phyloP scores from a whole-genome alignment of 805 yeast species.

The Myxozyma sirexii region DNA sequence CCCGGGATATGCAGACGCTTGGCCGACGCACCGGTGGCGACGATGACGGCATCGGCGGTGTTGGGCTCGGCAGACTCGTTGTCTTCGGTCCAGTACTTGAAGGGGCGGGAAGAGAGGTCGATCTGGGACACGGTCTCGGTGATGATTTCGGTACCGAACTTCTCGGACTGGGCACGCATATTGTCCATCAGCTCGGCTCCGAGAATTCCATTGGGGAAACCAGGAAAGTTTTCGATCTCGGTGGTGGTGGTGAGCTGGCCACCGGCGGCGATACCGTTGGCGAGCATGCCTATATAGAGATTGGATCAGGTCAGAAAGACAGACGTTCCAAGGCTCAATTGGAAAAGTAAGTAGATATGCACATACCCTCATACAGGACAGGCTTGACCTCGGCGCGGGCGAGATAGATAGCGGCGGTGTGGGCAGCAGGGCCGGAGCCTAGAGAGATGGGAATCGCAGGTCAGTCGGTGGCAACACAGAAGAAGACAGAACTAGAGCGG shows the following conservation, averaged over 20 bases:
- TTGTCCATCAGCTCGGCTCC: constrained; percentile 90
- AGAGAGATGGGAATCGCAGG: background rate
- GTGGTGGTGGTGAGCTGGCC: constrained; percentile 99
- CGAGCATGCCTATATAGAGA: constrained; percentile 50
- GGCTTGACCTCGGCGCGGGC: constrained; percentile 97
- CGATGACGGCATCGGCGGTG: constrained; percentile 87
- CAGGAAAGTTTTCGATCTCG: constrained; percentile 98
- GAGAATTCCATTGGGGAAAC: constrained; percentile 90
- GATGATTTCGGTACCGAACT: constrained; percentile 90
- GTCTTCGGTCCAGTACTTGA: constrained; percentile 96
- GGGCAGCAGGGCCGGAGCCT: constrained; percentile 99
- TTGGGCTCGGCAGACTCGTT: constrained; percentile 88
- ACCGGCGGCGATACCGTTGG: constrained; percentile 98
- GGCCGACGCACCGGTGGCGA: constrained; percentile 99
- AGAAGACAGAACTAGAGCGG: too few relatives aligned
- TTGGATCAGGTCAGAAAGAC: background rate
- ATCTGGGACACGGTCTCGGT: constrained; percentile 95
- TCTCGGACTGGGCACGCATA: constrained; percentile 85
- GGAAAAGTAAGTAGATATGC: too few relatives aligned
- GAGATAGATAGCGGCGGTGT: constrained; percentile 96
- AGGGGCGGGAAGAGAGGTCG: constrained; percentile 84
- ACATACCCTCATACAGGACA: constrained; percentile 88
- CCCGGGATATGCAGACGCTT: constrained; percentile 93
- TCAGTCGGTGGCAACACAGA: background rate
- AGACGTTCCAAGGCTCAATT: too few relatives aligned